Conservation (phyloP, 441 rosid genomes). For the Aquilaria agallochum region DNA sequence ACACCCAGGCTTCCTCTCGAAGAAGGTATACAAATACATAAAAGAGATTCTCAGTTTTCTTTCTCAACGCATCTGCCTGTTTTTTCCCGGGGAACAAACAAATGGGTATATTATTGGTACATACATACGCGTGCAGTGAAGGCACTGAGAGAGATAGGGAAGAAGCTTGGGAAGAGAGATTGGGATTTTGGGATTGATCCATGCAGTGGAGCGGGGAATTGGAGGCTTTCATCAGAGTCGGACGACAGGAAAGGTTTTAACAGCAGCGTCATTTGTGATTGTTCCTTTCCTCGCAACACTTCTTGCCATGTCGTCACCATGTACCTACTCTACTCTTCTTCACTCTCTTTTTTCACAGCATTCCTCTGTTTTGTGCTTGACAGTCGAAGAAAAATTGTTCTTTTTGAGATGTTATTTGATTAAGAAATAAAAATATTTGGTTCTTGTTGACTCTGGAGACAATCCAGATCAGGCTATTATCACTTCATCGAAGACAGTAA, state of each 20-base stretch:
- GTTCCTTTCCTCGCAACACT: constrained; percentile 35
- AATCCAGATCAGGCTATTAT: too few species aligned
- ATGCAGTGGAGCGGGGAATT: constrained; percentile 66
- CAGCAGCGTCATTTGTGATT: constrained; percentile 55
- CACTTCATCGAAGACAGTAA: too few species aligned
- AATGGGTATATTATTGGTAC: neutral
- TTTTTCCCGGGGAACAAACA: neutral
- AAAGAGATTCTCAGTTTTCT: neutral
- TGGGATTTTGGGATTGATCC: constrained; percentile 77
- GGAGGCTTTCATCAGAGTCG: constrained; percentile 16
- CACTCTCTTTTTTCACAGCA: neutral
- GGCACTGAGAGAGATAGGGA: constrained; percentile 60
- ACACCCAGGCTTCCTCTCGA: constrained; percentile 3
- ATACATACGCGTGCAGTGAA: constrained; percentile 36
- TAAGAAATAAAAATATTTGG: too few species aligned
- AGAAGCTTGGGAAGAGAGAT: constrained; percentile 60
- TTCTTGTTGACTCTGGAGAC: too few species aligned
- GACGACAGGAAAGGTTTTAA: constrained; percentile 37
- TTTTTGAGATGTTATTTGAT: too few species aligned
- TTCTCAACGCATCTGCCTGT: neutral
- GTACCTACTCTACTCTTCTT: constrained; percentile 23
- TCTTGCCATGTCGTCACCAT: constrained; percentile 65
- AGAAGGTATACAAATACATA: constrained; percentile 7
- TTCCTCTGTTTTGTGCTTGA: neutral
- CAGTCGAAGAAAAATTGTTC: too few species aligned